A percentile compares a stretch with the other conserved stretches of the same genome.
phyloP scores from a whole-genome alignment of 768 basidiomycete species.

The Boletus sp. region DNA sequence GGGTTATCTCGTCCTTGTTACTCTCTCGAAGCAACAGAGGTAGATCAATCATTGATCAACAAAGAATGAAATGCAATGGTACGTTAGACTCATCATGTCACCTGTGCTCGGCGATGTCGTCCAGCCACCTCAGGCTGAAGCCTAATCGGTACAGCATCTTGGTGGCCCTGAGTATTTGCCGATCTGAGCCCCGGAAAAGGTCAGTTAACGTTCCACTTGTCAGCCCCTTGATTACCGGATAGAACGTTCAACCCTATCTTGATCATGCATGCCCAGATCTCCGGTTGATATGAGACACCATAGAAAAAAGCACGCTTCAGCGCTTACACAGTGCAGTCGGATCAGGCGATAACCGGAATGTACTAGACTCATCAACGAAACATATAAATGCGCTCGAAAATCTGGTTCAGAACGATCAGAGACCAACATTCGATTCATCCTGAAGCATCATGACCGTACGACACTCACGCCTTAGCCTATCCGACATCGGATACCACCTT shows the following conservation, averaged over 20 bases:
- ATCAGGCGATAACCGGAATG: conserved; percentile 1
- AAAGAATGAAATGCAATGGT: neutral
- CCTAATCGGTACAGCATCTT: neutral
- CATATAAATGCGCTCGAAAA: conserved; percentile 4
- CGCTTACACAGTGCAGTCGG: neutral
- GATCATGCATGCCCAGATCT: neutral
- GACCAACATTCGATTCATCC: neutral
- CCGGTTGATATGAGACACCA: neutral
- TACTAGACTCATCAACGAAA: neutral
- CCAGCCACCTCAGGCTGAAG: neutral
- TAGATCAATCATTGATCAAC: neutral
- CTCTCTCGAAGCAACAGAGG: neutral
- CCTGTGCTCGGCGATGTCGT: neutral
- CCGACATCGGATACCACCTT: conserved; percentile 22
- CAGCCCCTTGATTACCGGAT: neutral
- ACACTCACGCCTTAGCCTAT: neutral
- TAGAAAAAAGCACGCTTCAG: neutral
- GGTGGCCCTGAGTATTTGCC: neutral
- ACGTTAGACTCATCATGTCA: neutral
- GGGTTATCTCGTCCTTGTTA: neutral
- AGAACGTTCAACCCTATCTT: neutral
- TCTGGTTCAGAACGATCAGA: neutral
- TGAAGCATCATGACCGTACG: conserved; percentile 20
- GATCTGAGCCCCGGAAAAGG: neutral
- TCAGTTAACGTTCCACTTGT: neutral